These are phyloP conservation scores for Phaffomyces thermotolerans DNA, from an alignment of 805 yeast species.

Conservation along the genomic window DNA sequence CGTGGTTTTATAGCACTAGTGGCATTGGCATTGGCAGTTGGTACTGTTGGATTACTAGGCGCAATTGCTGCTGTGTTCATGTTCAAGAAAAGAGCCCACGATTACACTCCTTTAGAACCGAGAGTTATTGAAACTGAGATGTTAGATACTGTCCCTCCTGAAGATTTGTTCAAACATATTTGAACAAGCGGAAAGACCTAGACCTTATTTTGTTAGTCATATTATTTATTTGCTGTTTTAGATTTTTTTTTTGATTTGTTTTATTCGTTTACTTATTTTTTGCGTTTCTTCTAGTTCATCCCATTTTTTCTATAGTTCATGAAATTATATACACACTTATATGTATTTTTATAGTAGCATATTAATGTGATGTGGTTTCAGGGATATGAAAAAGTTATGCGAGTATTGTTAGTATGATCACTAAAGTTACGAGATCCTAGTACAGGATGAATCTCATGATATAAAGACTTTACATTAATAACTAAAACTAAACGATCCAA, in stretches of 20 bases:
- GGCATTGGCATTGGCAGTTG: constrained; percentile 61
- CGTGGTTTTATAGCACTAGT: constrained; percentile 64
- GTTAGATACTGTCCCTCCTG: constrained; percentile 58
- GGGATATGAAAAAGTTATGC: too few species aligned
- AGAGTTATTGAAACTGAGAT: constrained; percentile 55
- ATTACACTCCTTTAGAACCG: constrained; percentile 40
- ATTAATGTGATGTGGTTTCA: too few species aligned
- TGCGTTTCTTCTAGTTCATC: too few species aligned
- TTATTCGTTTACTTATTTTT: neutral
- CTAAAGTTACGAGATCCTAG: too few species aligned
- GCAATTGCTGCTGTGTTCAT: constrained; percentile 30
- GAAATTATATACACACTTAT: too few species aligned
- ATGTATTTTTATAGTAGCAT: too few species aligned
- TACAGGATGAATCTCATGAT: too few species aligned
- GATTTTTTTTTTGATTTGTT: neutral
- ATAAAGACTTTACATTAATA: too few species aligned
- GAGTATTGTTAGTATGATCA: too few species aligned
- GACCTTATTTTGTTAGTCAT: neutral
- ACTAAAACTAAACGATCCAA: too few species aligned
- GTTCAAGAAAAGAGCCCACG: constrained; percentile 32
- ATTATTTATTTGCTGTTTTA: constrained; percentile 1
- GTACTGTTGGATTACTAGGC: constrained; percentile 36
- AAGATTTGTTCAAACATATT: constrained; percentile 35
- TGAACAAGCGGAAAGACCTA: neutral
- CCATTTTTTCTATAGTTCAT: too few species aligned